Percentiles rank a stretch among this genome's conserved stretches.
Evolutionary conservation across 177 flowering plant genomes (phyloP).

Genomic region (Vitis hybrid): DNA sequence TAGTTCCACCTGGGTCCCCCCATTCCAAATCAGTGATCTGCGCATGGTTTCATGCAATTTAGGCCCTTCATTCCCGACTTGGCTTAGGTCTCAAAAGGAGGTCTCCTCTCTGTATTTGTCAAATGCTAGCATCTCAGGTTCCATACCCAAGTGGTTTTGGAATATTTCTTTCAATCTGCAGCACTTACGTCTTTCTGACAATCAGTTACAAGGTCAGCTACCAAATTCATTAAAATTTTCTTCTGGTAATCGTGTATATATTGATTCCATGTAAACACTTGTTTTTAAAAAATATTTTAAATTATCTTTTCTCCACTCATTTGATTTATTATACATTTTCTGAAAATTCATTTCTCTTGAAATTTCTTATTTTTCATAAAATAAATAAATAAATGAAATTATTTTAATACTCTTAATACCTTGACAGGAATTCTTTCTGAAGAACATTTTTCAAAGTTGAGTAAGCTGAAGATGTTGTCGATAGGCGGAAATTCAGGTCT

Average conservation of each 20-base stretch:
- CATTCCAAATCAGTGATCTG: slow-evolving; percentile 23
- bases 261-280: too few relatives aligned
- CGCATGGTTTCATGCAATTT: slow-evolving; percentile 24
- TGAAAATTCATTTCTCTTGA: too few relatives aligned
- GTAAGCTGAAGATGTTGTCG: fast-evolving
- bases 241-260: too few relatives aligned
- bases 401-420: too few relatives aligned
- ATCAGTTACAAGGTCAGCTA: slow-evolving; percentile 36
- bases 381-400: too few relatives aligned
- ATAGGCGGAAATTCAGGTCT: too few relatives aligned
- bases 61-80: slow-evolving; percentile 31
- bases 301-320: too few relatives aligned
- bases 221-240: slow-evolving; percentile 29
- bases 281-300: too few relatives aligned
- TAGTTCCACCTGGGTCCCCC: slow-evolving; percentile 34
- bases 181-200: slow-evolving; percentile 30
- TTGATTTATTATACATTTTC: too few relatives aligned
- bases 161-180: slow-evolving; percentile 31
- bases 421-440: too few relatives aligned
- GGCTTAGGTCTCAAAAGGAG: slow-evolving; percentile 29
- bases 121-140: slow-evolving; percentile 40
- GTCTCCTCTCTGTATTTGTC: slow-evolving; percentile 23
- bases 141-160: slow-evolving; percentile 58
- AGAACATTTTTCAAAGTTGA: too few relatives aligned
- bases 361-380: too few relatives aligned